Percentiles rank a stretch among this genome's conserved stretches.
Evolutionary conservation across 257 asterid species (phyloP).

Genomic region (Penstemon barbatus): DNA sequence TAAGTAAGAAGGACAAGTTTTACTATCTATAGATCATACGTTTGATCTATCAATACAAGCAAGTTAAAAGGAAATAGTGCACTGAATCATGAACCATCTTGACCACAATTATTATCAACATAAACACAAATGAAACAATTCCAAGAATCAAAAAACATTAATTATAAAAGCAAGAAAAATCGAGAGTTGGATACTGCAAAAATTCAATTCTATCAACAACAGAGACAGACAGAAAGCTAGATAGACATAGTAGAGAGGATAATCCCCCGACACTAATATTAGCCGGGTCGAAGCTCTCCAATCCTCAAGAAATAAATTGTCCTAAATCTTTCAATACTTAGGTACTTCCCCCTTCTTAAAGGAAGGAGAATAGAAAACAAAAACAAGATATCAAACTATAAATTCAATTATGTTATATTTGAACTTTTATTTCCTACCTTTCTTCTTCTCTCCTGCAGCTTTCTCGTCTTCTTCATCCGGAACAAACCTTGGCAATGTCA

Average conservation of each 20-base stretch:
- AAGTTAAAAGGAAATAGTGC: too few relatives aligned
- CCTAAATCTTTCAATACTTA: conserved; percentile 3
- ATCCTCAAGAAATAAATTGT: conserved; percentile 23
- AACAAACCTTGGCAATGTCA: conserved; percentile 45
- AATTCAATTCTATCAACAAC: conserved; percentile 32
- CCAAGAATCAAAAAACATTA: too few relatives aligned
- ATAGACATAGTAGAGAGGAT: not conserved
- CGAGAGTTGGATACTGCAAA: conserved; percentile 33
- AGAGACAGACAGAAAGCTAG: conserved; percentile 15
- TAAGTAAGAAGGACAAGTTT: too few relatives aligned
- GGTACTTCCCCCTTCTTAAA: not conserved
- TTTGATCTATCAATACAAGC: too few relatives aligned
- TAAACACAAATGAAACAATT: too few relatives aligned
- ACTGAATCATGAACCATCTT: too few relatives aligned
- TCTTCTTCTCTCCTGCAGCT: conserved; percentile 28
- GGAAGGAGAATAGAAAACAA: conserved; percentile 1
- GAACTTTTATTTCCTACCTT: conserved; percentile 23
- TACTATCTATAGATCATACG: too few relatives aligned
- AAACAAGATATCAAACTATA: conserved; percentile 3
- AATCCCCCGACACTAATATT: conserved; percentile 43
- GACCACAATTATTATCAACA: too few relatives aligned
- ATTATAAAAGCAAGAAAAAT: not conserved
- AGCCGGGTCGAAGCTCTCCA: conserved; percentile 33
- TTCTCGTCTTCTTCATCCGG: conserved; percentile 32
- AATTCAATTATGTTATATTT: not conserved